phyloP scores from a whole-genome alignment of 495 filamentous ascomycete species.

The Hypoxylon cercidicola region DNA sequence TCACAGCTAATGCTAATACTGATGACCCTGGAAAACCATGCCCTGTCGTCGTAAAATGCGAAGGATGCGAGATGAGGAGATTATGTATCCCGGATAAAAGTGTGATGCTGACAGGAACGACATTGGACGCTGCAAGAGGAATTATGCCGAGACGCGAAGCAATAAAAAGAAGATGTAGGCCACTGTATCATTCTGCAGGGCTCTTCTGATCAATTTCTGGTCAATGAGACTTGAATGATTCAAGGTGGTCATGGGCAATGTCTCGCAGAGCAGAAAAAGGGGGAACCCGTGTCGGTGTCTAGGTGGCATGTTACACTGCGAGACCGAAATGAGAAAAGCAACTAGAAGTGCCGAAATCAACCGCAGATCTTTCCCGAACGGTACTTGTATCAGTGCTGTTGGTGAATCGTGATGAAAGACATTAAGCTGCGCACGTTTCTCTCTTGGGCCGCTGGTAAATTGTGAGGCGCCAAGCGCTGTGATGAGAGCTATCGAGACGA shows the following conservation, averaged over 20 bases:
- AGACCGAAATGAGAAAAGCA: constrained; percentile 44
- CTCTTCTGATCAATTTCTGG: constrained; percentile 23
- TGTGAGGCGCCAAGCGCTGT: constrained; percentile 21
- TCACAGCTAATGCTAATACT: constrained; percentile 2
- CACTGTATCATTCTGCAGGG: constrained; percentile 29
- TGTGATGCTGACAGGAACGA: constrained; percentile 36
- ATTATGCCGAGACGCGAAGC: constrained; percentile 36
- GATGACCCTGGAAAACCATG: neutral
- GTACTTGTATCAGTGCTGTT: constrained; percentile 30
- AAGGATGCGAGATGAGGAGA: constrained; percentile 19
- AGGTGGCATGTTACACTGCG: constrained; percentile 43
- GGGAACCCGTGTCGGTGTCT: constrained; percentile 23
- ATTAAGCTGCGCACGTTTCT: constrained; percentile 13
- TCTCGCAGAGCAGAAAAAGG: constrained; percentile 28
- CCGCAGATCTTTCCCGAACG: constrained; percentile 40
- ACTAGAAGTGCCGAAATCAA: constrained; percentile 46
- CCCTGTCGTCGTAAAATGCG: neutral
- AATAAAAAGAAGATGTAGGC: constrained; percentile 36
- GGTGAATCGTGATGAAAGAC: constrained; percentile 36
- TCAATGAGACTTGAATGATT: constrained; percentile 36
- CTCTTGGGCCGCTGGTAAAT: constrained; percentile 14
- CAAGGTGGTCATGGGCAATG: constrained; percentile 39
- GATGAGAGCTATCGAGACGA: constrained; percentile 13
- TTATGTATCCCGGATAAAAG: constrained; percentile 40
- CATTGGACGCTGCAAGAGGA: constrained; percentile 13